phyloP scores from a whole-genome alignment of 495 filamentous ascomycete species.

The Penicillium cosmopolitanum region DNA sequence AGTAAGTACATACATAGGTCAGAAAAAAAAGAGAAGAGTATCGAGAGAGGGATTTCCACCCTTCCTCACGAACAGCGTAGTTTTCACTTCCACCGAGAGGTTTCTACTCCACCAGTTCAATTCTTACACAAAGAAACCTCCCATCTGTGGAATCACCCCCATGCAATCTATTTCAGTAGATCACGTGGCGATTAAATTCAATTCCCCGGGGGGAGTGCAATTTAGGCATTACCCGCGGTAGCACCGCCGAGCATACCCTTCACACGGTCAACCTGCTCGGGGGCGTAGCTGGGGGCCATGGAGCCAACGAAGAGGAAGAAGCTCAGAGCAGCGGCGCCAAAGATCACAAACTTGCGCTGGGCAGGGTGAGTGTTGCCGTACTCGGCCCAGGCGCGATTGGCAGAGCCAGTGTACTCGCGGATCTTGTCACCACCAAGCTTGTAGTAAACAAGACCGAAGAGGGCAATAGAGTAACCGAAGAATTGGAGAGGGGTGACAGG shows the following conservation, averaged over 20 bases:
- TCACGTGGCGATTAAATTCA: not conserved
- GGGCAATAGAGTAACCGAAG: constrained; percentile 93
- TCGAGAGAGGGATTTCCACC: not conserved
- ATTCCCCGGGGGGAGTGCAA: not conserved
- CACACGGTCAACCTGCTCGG: constrained; percentile 41
- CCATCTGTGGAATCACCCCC: not conserved
- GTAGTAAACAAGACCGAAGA: constrained; percentile 92
- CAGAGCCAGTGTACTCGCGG: constrained; percentile 74
- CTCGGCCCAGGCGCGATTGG: constrained; percentile 76
- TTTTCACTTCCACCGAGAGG: not conserved
- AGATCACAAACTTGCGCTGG: constrained; percentile 73
- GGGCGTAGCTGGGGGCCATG: constrained; percentile 54
- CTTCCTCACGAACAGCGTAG: not conserved
- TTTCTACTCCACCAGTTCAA: not conserved
- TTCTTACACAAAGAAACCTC: not conserved
- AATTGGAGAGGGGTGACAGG: constrained; percentile 80
- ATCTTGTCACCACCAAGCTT: constrained; percentile 89
- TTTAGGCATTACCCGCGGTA: constrained; percentile 42
- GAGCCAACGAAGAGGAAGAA: constrained; percentile 71
- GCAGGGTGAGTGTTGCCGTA: constrained; percentile 77
- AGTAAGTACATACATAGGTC: not conserved
- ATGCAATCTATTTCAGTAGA: constrained; percentile 5
- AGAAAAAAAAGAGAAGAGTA: constrained; percentile 9
- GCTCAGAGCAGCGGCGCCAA: constrained; percentile 61
- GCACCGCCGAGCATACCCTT: constrained; percentile 50